A percentile compares a stretch with the other conserved stretches of the same genome.
Conservation (phyloP, 2,329 filamentous ascomycete species). For the Arthrobotrys iridis region DNA sequence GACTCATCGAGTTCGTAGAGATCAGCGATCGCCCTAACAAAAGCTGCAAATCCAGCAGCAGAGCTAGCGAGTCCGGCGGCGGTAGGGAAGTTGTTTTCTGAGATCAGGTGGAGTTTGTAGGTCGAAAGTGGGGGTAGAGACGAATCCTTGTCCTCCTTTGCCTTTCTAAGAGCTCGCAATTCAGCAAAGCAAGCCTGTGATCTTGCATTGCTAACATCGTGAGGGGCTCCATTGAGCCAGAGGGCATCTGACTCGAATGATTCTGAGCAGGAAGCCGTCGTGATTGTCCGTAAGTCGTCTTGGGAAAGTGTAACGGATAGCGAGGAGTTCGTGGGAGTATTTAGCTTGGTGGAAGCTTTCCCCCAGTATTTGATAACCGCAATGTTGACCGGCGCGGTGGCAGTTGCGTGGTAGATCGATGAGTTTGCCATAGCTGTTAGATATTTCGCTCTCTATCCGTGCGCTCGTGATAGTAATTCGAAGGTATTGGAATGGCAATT, state of each 20-base stretch:
- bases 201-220: constrained; percentile 86
- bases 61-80: constrained; percentile 86
- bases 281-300: constrained; percentile 90
- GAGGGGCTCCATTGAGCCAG: constrained; percentile 81
- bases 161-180: constrained; percentile 78
- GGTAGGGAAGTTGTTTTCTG: constrained; percentile 98
- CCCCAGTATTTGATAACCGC: constrained; percentile 99
- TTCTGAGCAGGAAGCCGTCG: constrained; percentile 88
- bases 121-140: constrained; percentile 83
- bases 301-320: constrained; percentile 96
- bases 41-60: constrained; percentile 74
- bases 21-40: constrained; percentile 87
- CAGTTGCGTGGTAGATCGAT: constrained; percentile 80
- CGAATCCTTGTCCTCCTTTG: constrained; percentile 76
- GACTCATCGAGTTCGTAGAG: constrained; percentile 86
- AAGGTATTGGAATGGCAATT: no score
- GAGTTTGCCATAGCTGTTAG: constrained; percentile 37
- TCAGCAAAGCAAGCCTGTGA: constrained; percentile 95
- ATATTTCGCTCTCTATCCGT: no score
- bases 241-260: constrained; percentile 77
- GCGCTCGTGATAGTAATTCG: no score
- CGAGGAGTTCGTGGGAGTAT: constrained; percentile 97
- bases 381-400: constrained; percentile 97
- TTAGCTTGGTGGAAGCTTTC: constrained; percentile 91
- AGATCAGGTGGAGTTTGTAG: constrained; percentile 83